phyloP scores from a whole-genome alignment of 1,284 basidiomycete species.

The Naganishia sp. region DNA sequence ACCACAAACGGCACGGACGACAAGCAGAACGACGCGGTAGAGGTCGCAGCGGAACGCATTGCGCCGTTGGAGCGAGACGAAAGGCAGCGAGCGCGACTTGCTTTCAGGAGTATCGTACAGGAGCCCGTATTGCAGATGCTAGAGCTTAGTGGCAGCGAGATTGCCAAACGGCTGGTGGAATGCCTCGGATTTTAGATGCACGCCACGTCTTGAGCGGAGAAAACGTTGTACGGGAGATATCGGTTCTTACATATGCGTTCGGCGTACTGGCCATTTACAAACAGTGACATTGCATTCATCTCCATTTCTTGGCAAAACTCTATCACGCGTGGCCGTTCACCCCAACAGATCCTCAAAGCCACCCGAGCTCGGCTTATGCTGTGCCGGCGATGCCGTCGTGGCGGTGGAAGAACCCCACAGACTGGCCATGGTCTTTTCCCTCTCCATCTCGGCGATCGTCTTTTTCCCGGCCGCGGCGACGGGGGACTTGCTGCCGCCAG shows the following conservation, averaged over 20 bases:
- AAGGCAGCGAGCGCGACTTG: slow-evolving; percentile 23
- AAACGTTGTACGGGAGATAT: background rate
- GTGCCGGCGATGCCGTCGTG: background rate
- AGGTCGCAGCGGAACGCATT: slow-evolving; percentile 1
- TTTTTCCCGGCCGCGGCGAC: slow-evolving; percentile 55
- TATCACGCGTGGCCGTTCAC: background rate
- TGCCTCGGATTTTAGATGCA: slow-evolving; percentile 30
- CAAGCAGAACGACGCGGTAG: background rate
- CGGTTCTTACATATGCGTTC: background rate
- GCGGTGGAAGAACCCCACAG: slow-evolving; percentile 62
- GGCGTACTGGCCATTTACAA: background rate
- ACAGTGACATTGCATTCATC: background rate
- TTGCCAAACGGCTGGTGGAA: slow-evolving; percentile 28
- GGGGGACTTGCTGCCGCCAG: slow-evolving; percentile 40
- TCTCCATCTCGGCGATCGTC: slow-evolving; percentile 82
- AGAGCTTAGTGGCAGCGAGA: slow-evolving; percentile 16
- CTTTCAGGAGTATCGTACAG: slow-evolving; percentile 28
- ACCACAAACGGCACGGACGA: background rate
- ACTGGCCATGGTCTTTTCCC: slow-evolving; percentile 74
- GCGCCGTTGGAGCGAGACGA: slow-evolving; percentile 7
- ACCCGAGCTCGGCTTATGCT: slow-evolving; percentile 10
- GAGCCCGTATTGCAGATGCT: slow-evolving; percentile 29
- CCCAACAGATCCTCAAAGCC: slow-evolving; percentile 29
- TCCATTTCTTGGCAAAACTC: background rate
- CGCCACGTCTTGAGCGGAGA: background rate